Conservation (phyloP, 2,329 filamentous ascomycete species). For the Tolypocladium ovalisporum region DNA sequence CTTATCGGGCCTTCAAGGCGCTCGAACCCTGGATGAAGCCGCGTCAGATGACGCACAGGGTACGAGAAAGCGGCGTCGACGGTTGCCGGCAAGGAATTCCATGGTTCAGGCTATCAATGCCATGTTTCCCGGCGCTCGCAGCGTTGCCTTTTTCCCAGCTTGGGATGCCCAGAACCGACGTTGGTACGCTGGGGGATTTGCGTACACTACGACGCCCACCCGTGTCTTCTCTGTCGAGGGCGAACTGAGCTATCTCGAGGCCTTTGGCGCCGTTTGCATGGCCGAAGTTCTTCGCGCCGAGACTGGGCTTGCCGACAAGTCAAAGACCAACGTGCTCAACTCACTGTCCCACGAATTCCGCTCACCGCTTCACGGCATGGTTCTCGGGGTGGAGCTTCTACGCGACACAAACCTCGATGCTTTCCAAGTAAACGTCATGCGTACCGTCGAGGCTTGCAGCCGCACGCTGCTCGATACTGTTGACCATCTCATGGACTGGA, state of each 20-base stretch:
- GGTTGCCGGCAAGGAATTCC: neutral
- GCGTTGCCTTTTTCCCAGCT: neutral
- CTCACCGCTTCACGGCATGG: neutral
- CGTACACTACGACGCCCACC: neutral
- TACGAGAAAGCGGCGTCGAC: neutral
- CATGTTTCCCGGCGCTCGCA: neutral
- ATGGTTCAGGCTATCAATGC: neutral
- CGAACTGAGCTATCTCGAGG: neutral
- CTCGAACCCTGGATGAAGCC: neutral
- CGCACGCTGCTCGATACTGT: neutral
- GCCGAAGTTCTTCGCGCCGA: neutral
- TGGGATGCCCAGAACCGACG: neutral
- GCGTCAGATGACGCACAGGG: neutral
- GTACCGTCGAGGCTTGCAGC: neutral
- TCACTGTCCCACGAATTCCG: neutral
- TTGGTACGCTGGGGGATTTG: neutral
- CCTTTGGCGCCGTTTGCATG: neutral
- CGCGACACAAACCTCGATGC: neutral
- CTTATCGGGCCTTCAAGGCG: neutral
- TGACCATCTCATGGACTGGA: neutral
- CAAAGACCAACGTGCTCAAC: neutral
- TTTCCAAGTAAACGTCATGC: neutral
- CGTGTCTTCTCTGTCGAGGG: neutral
- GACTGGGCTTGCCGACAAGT: neutral
- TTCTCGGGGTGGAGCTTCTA: neutral